A percentile compares a stretch with the other conserved stretches of the same genome.
phyloP scores from a whole-genome alignment of 2,329 filamentous ascomycete species.

The Colletotrichum cuscutae region DNA sequence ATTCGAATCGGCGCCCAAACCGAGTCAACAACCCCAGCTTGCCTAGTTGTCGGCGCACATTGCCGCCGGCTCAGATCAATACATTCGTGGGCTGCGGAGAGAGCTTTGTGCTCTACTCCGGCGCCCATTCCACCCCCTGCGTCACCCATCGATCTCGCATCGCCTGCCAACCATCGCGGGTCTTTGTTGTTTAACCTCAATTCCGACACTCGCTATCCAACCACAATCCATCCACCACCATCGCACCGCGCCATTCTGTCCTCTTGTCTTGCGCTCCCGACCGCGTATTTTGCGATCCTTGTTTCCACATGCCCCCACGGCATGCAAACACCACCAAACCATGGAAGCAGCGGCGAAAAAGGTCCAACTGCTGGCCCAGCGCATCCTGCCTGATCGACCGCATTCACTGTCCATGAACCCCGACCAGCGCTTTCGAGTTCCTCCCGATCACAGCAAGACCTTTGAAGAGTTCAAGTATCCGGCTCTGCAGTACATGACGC shows the following conservation, averaged over 20 bases:
- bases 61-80: constrained; percentile 18
- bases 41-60: constrained; percentile 23
- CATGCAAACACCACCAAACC: constrained; percentile 48
- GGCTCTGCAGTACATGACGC: constrained; percentile 67
- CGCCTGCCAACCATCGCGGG: constrained; percentile 28
- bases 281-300: constrained; percentile 22
- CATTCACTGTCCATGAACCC: constrained; percentile 63
- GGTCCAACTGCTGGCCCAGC: constrained; percentile 63
- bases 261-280: constrained; percentile 6
- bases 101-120: constrained; percentile 41
- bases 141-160: constrained; percentile 16
- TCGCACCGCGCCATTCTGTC: constrained; percentile 6
- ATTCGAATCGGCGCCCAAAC: constrained; percentile 3
- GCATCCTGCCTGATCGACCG: constrained; percentile 61
- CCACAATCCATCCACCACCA: constrained; percentile 14
- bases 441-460: constrained; percentile 51
- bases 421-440: constrained; percentile 58
- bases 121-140: constrained; percentile 32
- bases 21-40: background rate
- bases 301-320: constrained; percentile 33
- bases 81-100: constrained; percentile 38
- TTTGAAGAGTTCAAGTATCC: constrained; percentile 61
- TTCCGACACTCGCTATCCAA: constrained; percentile 18
- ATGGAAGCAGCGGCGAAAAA: constrained; percentile 70
- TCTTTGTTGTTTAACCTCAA: constrained; percentile 28